Percentiles rank a stretch among this genome's conserved stretches.
Evolutionary conservation across 202 grass and related monocot species (phyloP).

Genomic region (Cymbopogon flexuosus): DNA sequence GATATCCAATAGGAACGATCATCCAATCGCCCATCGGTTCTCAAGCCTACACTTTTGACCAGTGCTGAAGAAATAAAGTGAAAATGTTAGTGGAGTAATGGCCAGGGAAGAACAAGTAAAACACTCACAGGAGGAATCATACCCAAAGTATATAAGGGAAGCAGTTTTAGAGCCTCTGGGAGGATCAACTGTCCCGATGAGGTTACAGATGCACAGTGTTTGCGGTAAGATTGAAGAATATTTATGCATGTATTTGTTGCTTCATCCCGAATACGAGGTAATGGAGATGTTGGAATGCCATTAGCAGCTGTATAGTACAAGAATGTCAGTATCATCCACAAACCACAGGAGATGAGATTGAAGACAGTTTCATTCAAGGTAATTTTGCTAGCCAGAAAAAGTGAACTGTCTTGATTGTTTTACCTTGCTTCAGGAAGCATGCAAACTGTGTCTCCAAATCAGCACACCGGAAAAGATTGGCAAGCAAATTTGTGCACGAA

Average conservation of each 20-base stretch:
- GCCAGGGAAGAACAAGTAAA: conserved; percentile 1
- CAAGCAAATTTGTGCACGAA: conserved; percentile 69
- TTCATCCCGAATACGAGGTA: conserved; percentile 64
- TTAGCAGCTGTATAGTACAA: conserved; percentile 55
- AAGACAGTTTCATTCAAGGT: conserved; percentile 5
- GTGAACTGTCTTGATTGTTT: background rate
- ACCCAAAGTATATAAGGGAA: conserved; percentile 88
- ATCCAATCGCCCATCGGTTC: conserved; percentile 76
- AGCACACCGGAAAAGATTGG: conserved; percentile 81
- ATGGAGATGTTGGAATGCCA: conserved; percentile 45
- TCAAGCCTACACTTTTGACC: conserved; percentile 71
- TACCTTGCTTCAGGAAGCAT: conserved; percentile 91
- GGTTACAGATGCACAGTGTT: conserved; percentile 71
- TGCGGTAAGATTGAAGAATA: conserved; percentile 79
- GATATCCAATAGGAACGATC: conserved; percentile 74
- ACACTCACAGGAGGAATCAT: background rate
- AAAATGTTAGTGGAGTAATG: conserved; percentile 1
- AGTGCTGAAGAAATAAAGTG: conserved; percentile 47
- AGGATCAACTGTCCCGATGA: conserved; percentile 85
- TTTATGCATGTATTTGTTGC: conserved; percentile 74
- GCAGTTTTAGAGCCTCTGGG: conserved; percentile 80
- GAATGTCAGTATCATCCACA: conserved; percentile 11
- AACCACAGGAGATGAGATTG: background rate
- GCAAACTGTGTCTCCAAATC: conserved; percentile 91
- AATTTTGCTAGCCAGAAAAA: conserved; percentile 8